Evolutionary conservation across 2,329 filamentous ascomycete species (phyloP).

Genomic region (Orbilia quercus): DNA sequence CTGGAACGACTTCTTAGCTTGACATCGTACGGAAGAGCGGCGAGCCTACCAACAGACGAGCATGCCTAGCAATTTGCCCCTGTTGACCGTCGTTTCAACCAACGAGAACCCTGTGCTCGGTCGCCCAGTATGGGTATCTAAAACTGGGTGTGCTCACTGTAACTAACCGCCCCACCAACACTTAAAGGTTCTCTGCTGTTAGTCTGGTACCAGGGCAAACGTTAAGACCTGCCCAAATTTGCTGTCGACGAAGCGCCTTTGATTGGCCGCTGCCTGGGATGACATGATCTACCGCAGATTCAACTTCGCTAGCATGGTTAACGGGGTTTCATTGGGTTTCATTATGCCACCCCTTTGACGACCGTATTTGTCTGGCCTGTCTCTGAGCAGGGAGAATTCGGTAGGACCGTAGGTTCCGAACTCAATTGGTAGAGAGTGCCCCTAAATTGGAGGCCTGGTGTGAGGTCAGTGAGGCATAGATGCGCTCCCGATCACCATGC

Average conservation of each 20-base stretch:
- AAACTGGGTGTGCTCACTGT: slow-evolving; percentile 40
- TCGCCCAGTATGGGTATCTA: slow-evolving; percentile 28
- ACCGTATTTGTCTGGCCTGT: slow-evolving; percentile 41
- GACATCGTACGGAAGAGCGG: too few species aligned
- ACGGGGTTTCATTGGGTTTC: slow-evolving; percentile 56
- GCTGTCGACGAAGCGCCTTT: slow-evolving; percentile 18
- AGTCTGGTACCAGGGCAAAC: slow-evolving; percentile 12
- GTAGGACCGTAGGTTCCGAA: slow-evolving; percentile 30
- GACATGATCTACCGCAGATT: slow-evolving; percentile 48
- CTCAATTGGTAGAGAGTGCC: slow-evolving; percentile 25
- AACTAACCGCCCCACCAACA: slow-evolving; percentile 54
- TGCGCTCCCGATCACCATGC: slow-evolving; percentile 44
- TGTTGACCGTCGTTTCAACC: slow-evolving; percentile 53
- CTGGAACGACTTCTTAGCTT: too few species aligned
- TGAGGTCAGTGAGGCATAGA: slow-evolving; percentile 53
- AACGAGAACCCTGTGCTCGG: slow-evolving; percentile 36
- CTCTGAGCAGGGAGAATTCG: slow-evolving; percentile 35
- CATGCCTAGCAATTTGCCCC: slow-evolving; percentile 36
- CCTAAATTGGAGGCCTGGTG: slow-evolving; percentile 18
- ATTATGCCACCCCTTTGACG: slow-evolving; percentile 44
- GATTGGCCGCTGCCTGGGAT: slow-evolving; percentile 38
- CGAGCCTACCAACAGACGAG: slow-evolving; percentile 11
- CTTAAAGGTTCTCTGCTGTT: slow-evolving; percentile 24
- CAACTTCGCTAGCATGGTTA: slow-evolving; percentile 39
- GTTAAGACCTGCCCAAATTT: slow-evolving; percentile 54